Percentiles rank a stretch among this genome's conserved stretches.
phyloP scores from a whole-genome alignment of 1,284 basidiomycete genomes.

The Ustilago sp. region DNA sequence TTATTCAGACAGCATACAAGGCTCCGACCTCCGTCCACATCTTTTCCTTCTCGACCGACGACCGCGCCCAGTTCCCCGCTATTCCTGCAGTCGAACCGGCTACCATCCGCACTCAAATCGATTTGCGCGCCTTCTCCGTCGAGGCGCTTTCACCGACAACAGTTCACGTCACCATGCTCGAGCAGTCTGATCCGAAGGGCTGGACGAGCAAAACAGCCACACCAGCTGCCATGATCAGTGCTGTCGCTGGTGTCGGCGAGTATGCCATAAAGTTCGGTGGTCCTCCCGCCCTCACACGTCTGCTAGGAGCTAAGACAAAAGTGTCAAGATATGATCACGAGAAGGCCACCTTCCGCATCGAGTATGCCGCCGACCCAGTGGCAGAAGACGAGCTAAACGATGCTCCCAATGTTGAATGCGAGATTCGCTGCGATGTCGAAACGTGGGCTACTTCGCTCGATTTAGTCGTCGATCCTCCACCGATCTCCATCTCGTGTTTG shows the following conservation, averaged over 20 bases:
- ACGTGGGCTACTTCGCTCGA: conserved; percentile 89
- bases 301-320: conserved; percentile 81
- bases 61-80: conserved; percentile 84
- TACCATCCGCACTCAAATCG: conserved; percentile 91
- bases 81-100: conserved; percentile 78
- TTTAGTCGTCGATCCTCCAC: conserved; percentile 93
- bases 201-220: conserved; percentile 96
- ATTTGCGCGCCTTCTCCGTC: conserved; percentile 96
- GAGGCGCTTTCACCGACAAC: conserved; percentile 95
- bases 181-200: conserved; percentile 96
- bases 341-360: conserved; percentile 81
- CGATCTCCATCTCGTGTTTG: conserved; percentile 83
- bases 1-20: conserved; percentile 96
- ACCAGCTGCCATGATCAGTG: conserved; percentile 80
- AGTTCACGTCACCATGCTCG: conserved; percentile 90
- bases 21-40: conserved; percentile 91
- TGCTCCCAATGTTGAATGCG: conserved; percentile 82
- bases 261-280: conserved; percentile 93
- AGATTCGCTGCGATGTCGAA: conserved; percentile 92
- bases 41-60: conserved; percentile 93
- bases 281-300: conserved; percentile 86
- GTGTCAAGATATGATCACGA: conserved; percentile 88
- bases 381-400: conserved; percentile 32
- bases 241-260: conserved; percentile 88
- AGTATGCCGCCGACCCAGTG: conserved; percentile 77